Base-by-base conservation (phyloP, 2,329 filamentous ascomycete species). In the Lasiodiplodia theobromae region DNA sequence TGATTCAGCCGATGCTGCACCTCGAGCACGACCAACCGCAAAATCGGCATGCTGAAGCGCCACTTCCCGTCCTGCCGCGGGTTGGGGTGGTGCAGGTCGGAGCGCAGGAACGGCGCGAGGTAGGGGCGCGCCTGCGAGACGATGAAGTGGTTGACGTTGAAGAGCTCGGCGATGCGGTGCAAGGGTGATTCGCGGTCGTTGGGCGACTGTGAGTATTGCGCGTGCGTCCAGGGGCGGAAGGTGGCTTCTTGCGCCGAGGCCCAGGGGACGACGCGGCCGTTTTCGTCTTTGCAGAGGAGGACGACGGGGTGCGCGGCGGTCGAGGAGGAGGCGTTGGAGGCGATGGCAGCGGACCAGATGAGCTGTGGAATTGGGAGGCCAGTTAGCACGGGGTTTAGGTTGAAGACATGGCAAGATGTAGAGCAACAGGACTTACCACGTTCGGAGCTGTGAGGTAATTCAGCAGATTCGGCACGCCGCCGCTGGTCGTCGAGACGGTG, bases 61-160 rank as follows among this genome's bases (percentile, higher is more conserved):
- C 86, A 81, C 82, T 86, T 79, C 82, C 88, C 74, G 82, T 87
- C 71, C 83, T 88, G 78, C 83, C 87, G 73, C 83, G 86, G 76
- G 85, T 86, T 73, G 0, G 92, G 91, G 4, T 91, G 90, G 78
- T 94, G 92, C 82, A 94, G 89, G 73, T 95, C 92, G 56, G 90
- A 91, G 70, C 91, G 89, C 5, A 96, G 84, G 74, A 97, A 96
- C 0, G 94, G 94, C 34, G 95, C 90, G 18, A 97, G 85, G 78
- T 97, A 97, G 0, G 95, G 95, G 3, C 94, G 87, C 0, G 95
- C 94, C 82, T 97, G 95, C 72, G 92, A 96, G 72, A 98, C 89
- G 71, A 98, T 93, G 81, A 96, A 97, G 82, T 97, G 94, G 77
- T 97, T 96, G 66, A 96, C 92, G 77, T 96, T 96, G 85, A 96